Evolutionary conservation across 75 land plant species (phyloP), one percentile per base, ranked within the genome.

Genomic region (Picea glauca): DNA sequence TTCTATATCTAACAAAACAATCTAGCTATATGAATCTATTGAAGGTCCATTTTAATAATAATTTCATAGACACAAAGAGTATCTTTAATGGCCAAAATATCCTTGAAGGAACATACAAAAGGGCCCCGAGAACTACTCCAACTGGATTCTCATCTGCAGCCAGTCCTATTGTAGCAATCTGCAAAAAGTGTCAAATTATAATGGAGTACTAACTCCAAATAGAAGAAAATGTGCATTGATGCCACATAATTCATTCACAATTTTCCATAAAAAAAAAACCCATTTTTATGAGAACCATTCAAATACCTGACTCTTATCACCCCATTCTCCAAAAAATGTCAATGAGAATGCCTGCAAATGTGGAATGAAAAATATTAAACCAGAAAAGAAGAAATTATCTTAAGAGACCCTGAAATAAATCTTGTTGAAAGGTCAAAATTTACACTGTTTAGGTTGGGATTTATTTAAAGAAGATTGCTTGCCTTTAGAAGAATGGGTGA

Each of bases 271-370:
- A 9, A n/a, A n/a, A n/a, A n/a, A 70, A 66, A 43, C 58, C 73
- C 63, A 73, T 1, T 80, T 23, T 40, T 26, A 4, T 57, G 30
- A 68, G 54, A 70, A 13, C 23, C 54, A 40, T n/a, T 63, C n/a
- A 13, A 57, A 60, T 88, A 96, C 99, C 95, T 96, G 99, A 79
- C 99, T 96, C 79, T 93, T 93, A 79, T 96, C 99, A 79, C 98
- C 99, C 95, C 95, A 96, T 79, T 96, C 99, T 40, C 99, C 99
- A 79, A 96, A 89, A 73, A 94, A 96, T 2, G 94, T 96, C 57
- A 96, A 83, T 15, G 99, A 92, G 78, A 96, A 96, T 57, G 95
- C 92, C 98, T 96, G 84, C 75, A 83, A 56, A 56, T 38, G 74
- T 40, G 74, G 21, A 7, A n/a, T 38, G 20, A 70, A 38, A 35